Evolutionary conservation across 352 stramenopile species (phyloP), one percentile per base, ranked within the genome.

Genomic region (Pythium aphanidermatum): DNA sequence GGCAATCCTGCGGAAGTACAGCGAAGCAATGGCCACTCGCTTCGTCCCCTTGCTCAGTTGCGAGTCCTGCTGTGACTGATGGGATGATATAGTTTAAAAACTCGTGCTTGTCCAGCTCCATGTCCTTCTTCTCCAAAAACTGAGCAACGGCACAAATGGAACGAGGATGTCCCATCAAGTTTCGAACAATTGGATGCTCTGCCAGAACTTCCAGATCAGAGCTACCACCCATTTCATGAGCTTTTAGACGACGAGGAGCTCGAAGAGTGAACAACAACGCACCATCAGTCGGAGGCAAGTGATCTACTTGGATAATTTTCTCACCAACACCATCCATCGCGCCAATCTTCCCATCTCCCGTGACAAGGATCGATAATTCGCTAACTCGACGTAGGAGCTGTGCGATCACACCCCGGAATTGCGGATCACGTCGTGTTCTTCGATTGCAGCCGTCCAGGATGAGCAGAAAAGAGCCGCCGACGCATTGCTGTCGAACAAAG

Each of bases 1-100:
- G 29, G 16, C 50, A 60, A 33, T 59, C 46, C 3, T 23, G 46
- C 35, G 54, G 46, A 2, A 48, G 10, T 0, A 45, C 46, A 10
- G 46, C 9, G 31, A 46, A 58, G 28, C 55, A 63, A 14, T 41
- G 47, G 7, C 36, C 27, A 6, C 42, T 32, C 9, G 5, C 30
- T 11, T 58, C 27, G n/a, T 65, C 58, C 16, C 59, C 59, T 16
- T 70, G 68, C n/a, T 62, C 58, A 26, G 64, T 41, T n/a, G 65
- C 67, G 28, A 91, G 63, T 3, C 79, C 79, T 2, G 72, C 79
- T n/a, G 74, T 83, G 8, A 91, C 76, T 0, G 79, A 84, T 16
- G 79, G 79, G 24, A 91, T 85, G 36, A 91, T 86, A 53, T 87
- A 91, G 42, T 73, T 69, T 14, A 91, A 51, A 34, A 91, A 88